phyloP scores from a whole-genome alignment of 2,329 filamentous ascomycete genomes.

The Ophiognomonia clavigignenti-juglandacearum region DNA sequence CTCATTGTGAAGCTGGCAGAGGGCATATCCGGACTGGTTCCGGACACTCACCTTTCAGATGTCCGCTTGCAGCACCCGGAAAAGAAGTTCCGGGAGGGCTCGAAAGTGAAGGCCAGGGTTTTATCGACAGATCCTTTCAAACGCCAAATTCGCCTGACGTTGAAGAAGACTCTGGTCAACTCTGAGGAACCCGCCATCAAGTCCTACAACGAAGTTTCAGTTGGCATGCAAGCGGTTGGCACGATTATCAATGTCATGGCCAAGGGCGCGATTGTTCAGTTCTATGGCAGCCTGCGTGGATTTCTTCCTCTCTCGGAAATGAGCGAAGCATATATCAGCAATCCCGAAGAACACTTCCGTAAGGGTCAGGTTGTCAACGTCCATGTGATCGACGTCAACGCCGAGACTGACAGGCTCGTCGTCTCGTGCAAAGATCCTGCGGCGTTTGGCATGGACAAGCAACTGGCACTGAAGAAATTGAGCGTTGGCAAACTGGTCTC shows the following conservation, averaged over 20 bases:
- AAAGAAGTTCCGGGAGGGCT: constrained; percentile 88
- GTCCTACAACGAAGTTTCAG: constrained; percentile 66
- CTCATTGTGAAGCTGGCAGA: constrained; percentile 81
- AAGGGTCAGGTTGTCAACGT: constrained; percentile 88
- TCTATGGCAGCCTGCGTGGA: constrained; percentile 77
- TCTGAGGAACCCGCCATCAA: constrained; percentile 78
- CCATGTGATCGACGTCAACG: constrained; percentile 76
- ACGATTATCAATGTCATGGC: constrained; percentile 78
- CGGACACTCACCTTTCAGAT: constrained; percentile 85
- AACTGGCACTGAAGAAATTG: constrained; percentile 70
- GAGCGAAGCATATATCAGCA: constrained; percentile 93
- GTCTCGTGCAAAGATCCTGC: constrained; percentile 92
- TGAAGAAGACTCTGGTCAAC: constrained; percentile 94
- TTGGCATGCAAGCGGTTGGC: constrained; percentile 76
- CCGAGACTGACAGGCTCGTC: constrained; percentile 65
- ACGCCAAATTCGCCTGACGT: constrained; percentile 75
- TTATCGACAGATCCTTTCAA: constrained; percentile 72
- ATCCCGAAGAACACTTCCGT: constrained; percentile 85
- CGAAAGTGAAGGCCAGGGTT: constrained; percentile 79
- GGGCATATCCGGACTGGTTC: constrained; percentile 82
- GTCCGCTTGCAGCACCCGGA: constrained; percentile 85
- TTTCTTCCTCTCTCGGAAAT: constrained; percentile 94
- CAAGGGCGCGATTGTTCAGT: constrained; percentile 83
- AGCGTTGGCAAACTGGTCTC: constrained; percentile 69
- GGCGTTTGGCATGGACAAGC: constrained; percentile 68